Evolutionary conservation across 2,329 filamentous ascomycete species (phyloP).

Genomic region (Xylaria sp.): DNA sequence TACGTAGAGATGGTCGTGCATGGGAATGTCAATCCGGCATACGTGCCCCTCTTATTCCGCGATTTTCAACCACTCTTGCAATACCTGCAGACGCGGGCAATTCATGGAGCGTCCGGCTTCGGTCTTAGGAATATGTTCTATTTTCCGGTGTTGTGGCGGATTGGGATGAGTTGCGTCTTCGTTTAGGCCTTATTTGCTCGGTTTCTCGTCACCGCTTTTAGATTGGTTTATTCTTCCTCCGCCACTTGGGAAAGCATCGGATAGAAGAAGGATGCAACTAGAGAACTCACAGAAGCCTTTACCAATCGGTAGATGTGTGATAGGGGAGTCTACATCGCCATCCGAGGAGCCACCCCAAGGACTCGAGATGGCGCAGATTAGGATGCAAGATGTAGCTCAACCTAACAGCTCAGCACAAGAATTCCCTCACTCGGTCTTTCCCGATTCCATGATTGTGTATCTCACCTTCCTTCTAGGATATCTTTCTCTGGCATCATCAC

Average conservation of each 20-base stretch:
- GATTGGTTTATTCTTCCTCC: too few relatives aligned
- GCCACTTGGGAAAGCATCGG: too few relatives aligned
- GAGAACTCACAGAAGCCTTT: not conserved
- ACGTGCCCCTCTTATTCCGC: not conserved
- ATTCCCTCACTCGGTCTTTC: not conserved
- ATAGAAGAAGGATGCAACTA: not conserved
- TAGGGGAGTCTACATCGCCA: not conserved
- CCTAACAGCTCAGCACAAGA: not conserved
- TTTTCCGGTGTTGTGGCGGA: too few relatives aligned
- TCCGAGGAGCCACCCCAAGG: not conserved
- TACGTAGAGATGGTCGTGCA: not conserved
- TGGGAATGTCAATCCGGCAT: not conserved
- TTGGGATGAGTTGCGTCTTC: too few relatives aligned
- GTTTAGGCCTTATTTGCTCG: too few relatives aligned
- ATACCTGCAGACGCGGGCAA: too few relatives aligned
- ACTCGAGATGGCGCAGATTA: not conserved
- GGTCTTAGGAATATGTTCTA: too few relatives aligned
- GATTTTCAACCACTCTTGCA: not conserved
- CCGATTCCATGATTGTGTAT: not conserved
- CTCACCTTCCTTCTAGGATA: slow-evolving; percentile 15
- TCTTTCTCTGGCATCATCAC: slow-evolving; percentile 12
- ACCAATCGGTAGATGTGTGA: not conserved
- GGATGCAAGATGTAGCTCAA: not conserved
- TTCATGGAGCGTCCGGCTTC: too few relatives aligned
- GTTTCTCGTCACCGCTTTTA: too few relatives aligned